Evolutionary conservation across 2,329 filamentous ascomycete species (phyloP).

Genomic region (Botrytis paeoniae): DNA sequence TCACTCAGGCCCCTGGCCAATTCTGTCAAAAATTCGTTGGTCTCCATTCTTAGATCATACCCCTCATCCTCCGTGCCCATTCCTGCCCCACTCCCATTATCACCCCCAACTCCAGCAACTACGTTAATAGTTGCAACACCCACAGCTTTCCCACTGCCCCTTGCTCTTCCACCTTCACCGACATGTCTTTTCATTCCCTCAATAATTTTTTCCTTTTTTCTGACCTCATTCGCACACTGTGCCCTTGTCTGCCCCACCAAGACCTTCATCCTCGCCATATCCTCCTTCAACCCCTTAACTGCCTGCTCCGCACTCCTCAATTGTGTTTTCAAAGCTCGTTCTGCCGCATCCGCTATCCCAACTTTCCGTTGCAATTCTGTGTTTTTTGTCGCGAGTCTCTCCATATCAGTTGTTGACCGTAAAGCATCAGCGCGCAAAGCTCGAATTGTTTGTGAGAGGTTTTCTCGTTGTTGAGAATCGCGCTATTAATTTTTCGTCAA

Average conservation of each 20-base stretch:
- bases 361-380: slow-evolving; percentile 54
- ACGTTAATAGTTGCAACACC: slow-evolving; percentile 57
- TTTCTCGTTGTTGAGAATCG: slow-evolving; percentile 85
- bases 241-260: slow-evolving; percentile 79
- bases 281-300: slow-evolving; percentile 76
- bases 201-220: slow-evolving; percentile 85
- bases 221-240: slow-evolving; percentile 85
- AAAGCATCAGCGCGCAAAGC: slow-evolving; percentile 71
- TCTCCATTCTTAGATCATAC: slow-evolving; percentile 78
- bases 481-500: slow-evolving; percentile 52
- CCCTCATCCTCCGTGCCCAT: slow-evolving; percentile 45
- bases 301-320: slow-evolving; percentile 71
- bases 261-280: slow-evolving; percentile 74
- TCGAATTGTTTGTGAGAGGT: slow-evolving; percentile 73
- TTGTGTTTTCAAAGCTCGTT: slow-evolving; percentile 66
- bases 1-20: slow-evolving; percentile 80
- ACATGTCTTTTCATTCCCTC: slow-evolving; percentile 86
- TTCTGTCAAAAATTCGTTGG: slow-evolving; percentile 84
- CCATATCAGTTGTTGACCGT: slow-evolving; percentile 67
- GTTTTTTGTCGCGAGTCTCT: slow-evolving; percentile 54
- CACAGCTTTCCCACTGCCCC: slow-evolving; percentile 53
- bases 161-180: slow-evolving; percentile 63
- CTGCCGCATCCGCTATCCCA: slow-evolving; percentile 63
- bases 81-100: slow-evolving; percentile 34
- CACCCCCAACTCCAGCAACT: slow-evolving; percentile 50